A percentile compares a stretch with the other conserved stretches of the same genome.
These are phyloP conservation scores for Rutstroemia sp. DNA, from an alignment of 2,329 filamentous ascomycete genomes.

Conservation along the genomic window DNA sequence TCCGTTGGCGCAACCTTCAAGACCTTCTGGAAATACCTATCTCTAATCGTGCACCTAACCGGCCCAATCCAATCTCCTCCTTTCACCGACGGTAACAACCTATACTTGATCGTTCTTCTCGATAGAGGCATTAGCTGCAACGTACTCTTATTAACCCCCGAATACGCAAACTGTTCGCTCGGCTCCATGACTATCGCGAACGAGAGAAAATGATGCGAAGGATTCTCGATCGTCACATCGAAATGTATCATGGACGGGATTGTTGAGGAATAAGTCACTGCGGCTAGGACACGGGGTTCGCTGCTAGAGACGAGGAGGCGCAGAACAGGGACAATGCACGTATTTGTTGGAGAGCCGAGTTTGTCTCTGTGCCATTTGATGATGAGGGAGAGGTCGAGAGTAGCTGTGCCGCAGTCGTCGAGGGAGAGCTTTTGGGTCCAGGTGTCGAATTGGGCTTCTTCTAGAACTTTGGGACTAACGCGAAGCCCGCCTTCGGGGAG, in stretches of 20 bases:
- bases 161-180: constrained; percentile 87
- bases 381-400: constrained; percentile 66
- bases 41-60: constrained; percentile 63
- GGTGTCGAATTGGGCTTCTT: constrained; percentile 66
- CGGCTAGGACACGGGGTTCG: constrained; percentile 72
- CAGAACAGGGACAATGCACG: constrained; percentile 66
- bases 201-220: constrained; percentile 87
- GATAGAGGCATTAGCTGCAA: constrained; percentile 79
- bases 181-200: constrained; percentile 92
- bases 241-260: constrained; percentile 35
- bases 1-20: constrained; percentile 73
- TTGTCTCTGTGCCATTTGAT: constrained; percentile 66
- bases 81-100: constrained; percentile 58
- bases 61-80: constrained; percentile 63
- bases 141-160: constrained; percentile 73
- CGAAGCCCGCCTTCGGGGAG: constrained; percentile 35
- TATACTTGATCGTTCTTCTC: constrained; percentile 64
- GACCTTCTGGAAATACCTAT: constrained; percentile 90
- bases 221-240: constrained; percentile 78
- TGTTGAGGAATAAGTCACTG: constrained; percentile 39
- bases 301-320: constrained; percentile 72
- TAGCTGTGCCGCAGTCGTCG: constrained; percentile 72
- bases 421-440: constrained; percentile 68
- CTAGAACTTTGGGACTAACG: constrained; percentile 60
- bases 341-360: constrained; percentile 38